These are phyloP conservation scores for Candida boleticola DNA, from an alignment of 805 yeast genomes.

Conservation along the genomic window DNA sequence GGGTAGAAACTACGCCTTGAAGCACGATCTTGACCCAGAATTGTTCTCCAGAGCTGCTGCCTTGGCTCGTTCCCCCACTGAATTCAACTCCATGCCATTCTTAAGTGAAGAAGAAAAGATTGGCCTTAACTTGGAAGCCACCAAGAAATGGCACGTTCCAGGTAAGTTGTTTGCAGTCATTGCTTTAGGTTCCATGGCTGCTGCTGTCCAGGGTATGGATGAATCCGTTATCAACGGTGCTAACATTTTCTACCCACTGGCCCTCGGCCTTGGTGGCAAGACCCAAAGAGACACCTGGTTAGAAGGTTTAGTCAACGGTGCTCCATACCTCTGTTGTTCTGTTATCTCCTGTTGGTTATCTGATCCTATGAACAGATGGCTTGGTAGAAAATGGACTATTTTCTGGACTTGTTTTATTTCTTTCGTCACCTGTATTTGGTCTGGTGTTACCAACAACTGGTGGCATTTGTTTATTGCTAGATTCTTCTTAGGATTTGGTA, in stretches of 20 bases:
- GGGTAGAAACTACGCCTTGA: conserved; percentile 65
- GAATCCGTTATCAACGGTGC: conserved; percentile 73
- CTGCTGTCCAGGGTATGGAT: conserved; percentile 76
- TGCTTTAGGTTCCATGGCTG: conserved; percentile 63
- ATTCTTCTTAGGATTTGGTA: conserved; percentile 57
- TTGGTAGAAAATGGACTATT: conserved; percentile 62
- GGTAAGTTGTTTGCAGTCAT: conserved; percentile 49
- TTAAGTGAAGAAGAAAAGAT: conserved; percentile 42
- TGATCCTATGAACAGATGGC: conserved; percentile 46
- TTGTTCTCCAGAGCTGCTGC: conserved; percentile 62
- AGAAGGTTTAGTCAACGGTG: conserved; percentile 60
- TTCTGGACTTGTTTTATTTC: conserved; percentile 60
- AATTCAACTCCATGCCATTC: conserved; percentile 56
- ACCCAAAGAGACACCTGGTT: conserved; percentile 51
- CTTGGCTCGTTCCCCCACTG: conserved; percentile 55
- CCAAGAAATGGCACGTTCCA: conserved; percentile 46
- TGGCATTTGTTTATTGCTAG: conserved; percentile 60
- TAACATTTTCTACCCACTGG: conserved; percentile 53
- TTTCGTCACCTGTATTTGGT: conserved; percentile 65
- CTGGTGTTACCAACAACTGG: conserved; percentile 60
- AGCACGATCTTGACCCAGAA: conserved; percentile 54
- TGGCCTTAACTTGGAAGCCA: conserved; percentile 49
- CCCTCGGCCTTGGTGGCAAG: conserved; percentile 42
- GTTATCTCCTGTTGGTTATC: conserved; percentile 60
- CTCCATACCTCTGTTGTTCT: conserved; percentile 63